Conservation (phyloP, 768 basidiomycete genomes). For the Trametes punicea region DNA sequence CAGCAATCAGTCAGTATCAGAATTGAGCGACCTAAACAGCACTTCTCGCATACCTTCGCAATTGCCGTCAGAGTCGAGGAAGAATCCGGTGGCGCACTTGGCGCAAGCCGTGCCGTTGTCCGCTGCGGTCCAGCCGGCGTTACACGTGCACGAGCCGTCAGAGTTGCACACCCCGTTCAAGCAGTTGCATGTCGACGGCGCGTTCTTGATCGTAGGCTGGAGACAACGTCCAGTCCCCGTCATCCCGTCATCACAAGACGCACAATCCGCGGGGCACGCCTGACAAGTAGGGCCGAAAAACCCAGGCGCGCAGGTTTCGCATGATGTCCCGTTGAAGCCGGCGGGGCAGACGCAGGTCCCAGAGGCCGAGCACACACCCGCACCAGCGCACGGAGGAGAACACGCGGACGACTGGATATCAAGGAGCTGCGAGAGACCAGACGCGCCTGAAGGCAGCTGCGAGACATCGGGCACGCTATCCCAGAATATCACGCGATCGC, state of each 20-base stretch:
- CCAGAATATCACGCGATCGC: constrained; percentile 69
- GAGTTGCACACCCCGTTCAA: constrained; percentile 72
- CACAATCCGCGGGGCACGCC: constrained; percentile 66
- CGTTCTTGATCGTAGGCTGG: constrained; percentile 42
- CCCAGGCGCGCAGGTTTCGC: constrained; percentile 71
- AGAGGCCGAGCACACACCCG: constrained; percentile 66
- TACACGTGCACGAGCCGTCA: constrained; percentile 71
- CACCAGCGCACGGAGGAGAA: constrained; percentile 69
- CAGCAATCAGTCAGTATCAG: neutral
- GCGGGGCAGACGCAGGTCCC: constrained; percentile 70
- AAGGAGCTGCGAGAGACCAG: constrained; percentile 51
- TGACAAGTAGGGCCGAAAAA: constrained; percentile 76
- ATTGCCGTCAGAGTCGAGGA: constrained; percentile 62
- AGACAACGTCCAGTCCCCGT: constrained; percentile 76
- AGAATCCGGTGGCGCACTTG: constrained; percentile 73
- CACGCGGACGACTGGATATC: constrained; percentile 74
- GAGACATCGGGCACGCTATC: constrained; percentile 72
- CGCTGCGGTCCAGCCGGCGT: constrained; percentile 69
- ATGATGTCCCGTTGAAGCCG: constrained; percentile 76
- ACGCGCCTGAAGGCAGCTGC: constrained; percentile 54
- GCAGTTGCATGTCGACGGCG: constrained; percentile 74
- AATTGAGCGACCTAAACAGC: neutral
- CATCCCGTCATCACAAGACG: constrained; percentile 74
- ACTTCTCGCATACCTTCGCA: constrained; percentile 54
- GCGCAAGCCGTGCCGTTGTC: constrained; percentile 76